These are phyloP conservation scores for Rhododendron simsii DNA, from an alignment of 148 eudicot species.

Conservation along the genomic window DNA sequence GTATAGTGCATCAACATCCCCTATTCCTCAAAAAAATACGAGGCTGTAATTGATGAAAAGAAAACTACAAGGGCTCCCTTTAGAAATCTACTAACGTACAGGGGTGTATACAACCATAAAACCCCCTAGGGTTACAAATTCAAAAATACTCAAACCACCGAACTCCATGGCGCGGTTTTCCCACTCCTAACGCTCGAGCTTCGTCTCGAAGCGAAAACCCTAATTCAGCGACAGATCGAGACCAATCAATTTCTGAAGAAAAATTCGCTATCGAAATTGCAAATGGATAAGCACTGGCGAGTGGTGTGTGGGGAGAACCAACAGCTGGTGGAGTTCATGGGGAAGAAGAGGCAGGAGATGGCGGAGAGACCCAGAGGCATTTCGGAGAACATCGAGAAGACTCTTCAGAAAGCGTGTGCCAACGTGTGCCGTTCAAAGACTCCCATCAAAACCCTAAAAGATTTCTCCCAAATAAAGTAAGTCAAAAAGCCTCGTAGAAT, in stretches of 20 bases:
- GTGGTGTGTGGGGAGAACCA: constrained; percentile 57
- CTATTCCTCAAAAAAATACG: background rate
- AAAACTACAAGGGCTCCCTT: background rate
- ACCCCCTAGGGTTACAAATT: background rate
- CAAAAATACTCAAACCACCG: background rate
- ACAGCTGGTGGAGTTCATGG: constrained; percentile 44
- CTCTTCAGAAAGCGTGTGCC: constrained; percentile 47
- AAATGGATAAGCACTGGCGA: constrained; percentile 34
- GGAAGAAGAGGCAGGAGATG: constrained; percentile 49
- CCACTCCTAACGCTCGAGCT: background rate
- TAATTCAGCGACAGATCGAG: no score
- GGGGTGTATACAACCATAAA: background rate
- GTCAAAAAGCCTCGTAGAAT: constrained; percentile 8
- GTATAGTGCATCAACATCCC: background rate
- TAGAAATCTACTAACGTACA: background rate
- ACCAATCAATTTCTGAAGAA: background rate
- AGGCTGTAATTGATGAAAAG: background rate
- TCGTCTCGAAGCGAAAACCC: background rate
- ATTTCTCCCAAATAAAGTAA: constrained; percentile 65
- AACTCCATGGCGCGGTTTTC: background rate
- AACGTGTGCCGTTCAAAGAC: constrained; percentile 47
- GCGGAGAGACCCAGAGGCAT: constrained; percentile 38
- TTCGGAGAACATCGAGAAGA: constrained; percentile 42
- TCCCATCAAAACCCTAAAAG: constrained; percentile 52
- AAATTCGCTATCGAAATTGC: background rate